These are phyloP conservation scores for Hymenoscyphus fructigenus DNA, from an alignment of 2,329 filamentous ascomycete genomes.

Conservation along the genomic window DNA sequence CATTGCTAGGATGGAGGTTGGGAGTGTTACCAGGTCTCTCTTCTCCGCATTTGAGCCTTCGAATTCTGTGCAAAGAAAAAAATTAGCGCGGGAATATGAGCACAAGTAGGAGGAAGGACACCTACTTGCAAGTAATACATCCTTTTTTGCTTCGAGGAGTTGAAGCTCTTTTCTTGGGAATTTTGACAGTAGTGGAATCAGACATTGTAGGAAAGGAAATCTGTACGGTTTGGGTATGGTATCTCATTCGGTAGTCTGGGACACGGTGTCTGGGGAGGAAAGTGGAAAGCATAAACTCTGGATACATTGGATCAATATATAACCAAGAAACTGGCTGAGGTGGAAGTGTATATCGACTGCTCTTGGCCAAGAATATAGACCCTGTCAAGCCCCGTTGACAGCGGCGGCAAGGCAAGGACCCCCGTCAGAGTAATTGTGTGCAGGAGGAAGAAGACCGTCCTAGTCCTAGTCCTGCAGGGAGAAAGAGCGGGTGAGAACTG, in stretches of 20 bases:
- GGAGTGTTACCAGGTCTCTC: slow-evolving; percentile 23
- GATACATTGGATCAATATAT: background rate
- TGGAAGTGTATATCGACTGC: background rate
- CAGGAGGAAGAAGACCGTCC: background rate
- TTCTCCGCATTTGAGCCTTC: slow-evolving; percentile 35
- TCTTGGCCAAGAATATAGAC: background rate
- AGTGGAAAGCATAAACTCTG: background rate
- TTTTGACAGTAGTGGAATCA: slow-evolving; percentile 11
- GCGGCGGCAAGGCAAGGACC: background rate
- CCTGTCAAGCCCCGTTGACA: slow-evolving; percentile 3
- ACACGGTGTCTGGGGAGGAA: background rate
- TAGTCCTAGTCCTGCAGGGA: background rate
- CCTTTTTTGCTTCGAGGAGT: slow-evolving; percentile 46
- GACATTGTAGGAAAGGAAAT: slow-evolving; percentile 6
- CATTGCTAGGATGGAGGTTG: background rate
- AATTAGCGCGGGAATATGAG: background rate
- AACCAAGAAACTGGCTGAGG: background rate
- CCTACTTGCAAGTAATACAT: slow-evolving; percentile 67
- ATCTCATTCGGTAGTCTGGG: background rate
- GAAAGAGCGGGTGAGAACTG: background rate
- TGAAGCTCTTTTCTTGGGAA: slow-evolving; percentile 18
- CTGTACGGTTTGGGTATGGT: background rate
- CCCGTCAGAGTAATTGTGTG: background rate
- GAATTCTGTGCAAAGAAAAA: slow-evolving; percentile 26
- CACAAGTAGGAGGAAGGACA: slow-evolving; percentile 18